Conservation (phyloP, 1,284 basidiomycete species). For the Ustilago crameri region DNA sequence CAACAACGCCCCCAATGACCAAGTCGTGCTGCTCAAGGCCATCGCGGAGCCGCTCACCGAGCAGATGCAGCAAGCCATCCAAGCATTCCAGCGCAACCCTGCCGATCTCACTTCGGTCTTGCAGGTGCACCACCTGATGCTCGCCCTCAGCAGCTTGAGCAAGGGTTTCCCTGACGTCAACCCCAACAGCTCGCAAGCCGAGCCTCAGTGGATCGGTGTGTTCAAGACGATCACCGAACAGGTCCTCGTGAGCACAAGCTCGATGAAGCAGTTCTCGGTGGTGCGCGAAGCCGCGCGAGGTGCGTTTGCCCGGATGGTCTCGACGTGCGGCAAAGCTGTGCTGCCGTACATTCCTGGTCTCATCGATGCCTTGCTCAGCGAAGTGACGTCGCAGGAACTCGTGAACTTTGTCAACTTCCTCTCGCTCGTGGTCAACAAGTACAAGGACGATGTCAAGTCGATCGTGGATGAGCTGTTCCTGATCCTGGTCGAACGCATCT, state of each 20-base stretch:
- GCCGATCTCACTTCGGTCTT: constrained; percentile 80
- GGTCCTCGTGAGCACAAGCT: constrained; percentile 85
- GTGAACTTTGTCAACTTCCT: constrained; percentile 97
- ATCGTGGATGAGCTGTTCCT: constrained; percentile 91
- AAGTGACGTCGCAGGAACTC: constrained; percentile 91
- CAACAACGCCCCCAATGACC: constrained; percentile 76
- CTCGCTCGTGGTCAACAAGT: constrained; percentile 86
- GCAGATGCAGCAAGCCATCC: constrained; percentile 78
- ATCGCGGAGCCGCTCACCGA: constrained; percentile 84
- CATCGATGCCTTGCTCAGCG: constrained; percentile 86
- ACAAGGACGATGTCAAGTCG: constrained; percentile 84
- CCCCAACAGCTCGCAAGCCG: constrained; percentile 71
- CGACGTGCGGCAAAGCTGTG: constrained; percentile 84
- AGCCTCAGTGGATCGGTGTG: constrained; percentile 80
- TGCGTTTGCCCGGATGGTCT: constrained; percentile 89
- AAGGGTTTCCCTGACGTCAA: constrained; percentile 86
- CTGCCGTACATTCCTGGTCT: constrained; percentile 80
- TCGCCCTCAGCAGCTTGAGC: constrained; percentile 92
- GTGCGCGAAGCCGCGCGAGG: constrained; percentile 88
- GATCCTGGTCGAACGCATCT: constrained; percentile 86
- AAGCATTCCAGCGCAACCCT: constrained; percentile 67
- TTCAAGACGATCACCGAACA: constrained; percentile 90
- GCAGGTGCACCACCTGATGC: constrained; percentile 92
- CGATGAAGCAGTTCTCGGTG: constrained; percentile 86
- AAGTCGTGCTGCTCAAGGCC: constrained; percentile 75